Evolutionary conservation across 2,329 filamentous ascomycete genomes (phyloP), one percentile per base, ranked within the genome.

Genomic region (Cordyceps militaris): DNA sequence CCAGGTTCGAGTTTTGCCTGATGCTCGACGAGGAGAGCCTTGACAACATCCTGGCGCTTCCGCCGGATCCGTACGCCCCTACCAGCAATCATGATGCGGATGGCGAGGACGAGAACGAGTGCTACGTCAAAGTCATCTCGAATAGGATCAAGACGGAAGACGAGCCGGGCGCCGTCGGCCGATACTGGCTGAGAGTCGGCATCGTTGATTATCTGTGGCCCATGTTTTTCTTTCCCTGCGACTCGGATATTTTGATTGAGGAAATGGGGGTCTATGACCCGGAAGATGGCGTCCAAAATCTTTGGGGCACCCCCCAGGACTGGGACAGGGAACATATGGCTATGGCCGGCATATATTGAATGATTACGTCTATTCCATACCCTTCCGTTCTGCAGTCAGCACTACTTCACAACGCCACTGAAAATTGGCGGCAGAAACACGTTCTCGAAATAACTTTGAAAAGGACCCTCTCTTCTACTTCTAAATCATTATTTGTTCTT

Each of bases 11-110:
- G 21, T 60, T 62, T 43, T 65, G 63, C 49, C 30, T 65, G 49
- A 58, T 65, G 56, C 56, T 65, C 3, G 62, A 65, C 47, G 52
- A 62, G 54, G 62, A 65, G 53, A 64, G 63, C 48, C 57, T 65
- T 21, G 59, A 65, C 40, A 59, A 58, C 21, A 64, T 65, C 44
- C 56, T 65, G 30, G 62, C 61, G 10, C 57, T 65, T 38, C 61
- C 64, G 2, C 59, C 62, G 34, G 59, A 65, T 11, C 64, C 59
- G 13, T 28, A 36, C 23, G 32, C 21, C 36, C 36, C 38, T 32
- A 24, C 52, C 34, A 11, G 38, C n/a, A 16, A 10, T 21, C n/a
- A 57, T 13, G 48, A 56, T 9, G 24, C 47, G 32, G 46, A 44
- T 19, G 53, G 51, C 3, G 30, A 49, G 4, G 40, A 62, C 19